Percentiles rank a stretch among this genome's conserved stretches.
Conservation (phyloP, 2,329 filamentous ascomycete species). For the Proliferodiscus dingleyae region DNA sequence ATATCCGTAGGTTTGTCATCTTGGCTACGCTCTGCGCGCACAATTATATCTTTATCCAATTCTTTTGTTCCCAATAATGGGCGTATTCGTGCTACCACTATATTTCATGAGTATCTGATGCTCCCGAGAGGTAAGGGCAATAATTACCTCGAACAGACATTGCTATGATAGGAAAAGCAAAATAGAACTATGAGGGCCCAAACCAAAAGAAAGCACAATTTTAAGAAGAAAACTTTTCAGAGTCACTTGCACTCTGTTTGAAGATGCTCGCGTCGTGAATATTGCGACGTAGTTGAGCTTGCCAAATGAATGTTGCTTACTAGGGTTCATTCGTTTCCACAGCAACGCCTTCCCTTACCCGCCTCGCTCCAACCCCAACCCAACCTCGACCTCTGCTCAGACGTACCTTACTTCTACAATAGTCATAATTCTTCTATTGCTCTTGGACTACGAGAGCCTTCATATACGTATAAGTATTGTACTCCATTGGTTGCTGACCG, state of each 20-base stretch:
- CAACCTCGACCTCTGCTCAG: no score
- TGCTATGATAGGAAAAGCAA: slow-evolving; percentile 6
- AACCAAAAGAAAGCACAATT: slow-evolving; percentile 6
- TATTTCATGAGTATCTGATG: slow-evolving; percentile 52
- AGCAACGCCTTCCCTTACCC: no score
- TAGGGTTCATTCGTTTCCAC: no score
- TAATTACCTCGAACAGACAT: slow-evolving; percentile 27
- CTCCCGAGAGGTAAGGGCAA: neutral
- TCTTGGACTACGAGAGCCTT: no score
- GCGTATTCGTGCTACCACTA: slow-evolving; percentile 86
- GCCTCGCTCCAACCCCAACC: no score
- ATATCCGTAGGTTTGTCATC: slow-evolving; percentile 59
- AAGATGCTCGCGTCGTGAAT: neutral
- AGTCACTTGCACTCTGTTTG: slow-evolving; percentile 17
- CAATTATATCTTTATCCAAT: slow-evolving; percentile 81
- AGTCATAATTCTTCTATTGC: no score
- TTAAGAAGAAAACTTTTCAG: slow-evolving; percentile 3
- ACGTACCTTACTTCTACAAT: no score
- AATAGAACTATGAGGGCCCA: slow-evolving; percentile 10
- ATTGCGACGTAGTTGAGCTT: no score
- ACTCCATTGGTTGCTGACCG: no score
- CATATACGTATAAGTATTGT: no score
- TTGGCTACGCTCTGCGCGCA: slow-evolving; percentile 60
- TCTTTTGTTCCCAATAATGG: slow-evolving; percentile 84
- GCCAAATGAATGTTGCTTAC: no score